Percentiles rank a stretch among this genome's conserved stretches.
Evolutionary conservation across 257 asterid species (phyloP).

Genomic region (Handroanthus guayacan): DNA sequence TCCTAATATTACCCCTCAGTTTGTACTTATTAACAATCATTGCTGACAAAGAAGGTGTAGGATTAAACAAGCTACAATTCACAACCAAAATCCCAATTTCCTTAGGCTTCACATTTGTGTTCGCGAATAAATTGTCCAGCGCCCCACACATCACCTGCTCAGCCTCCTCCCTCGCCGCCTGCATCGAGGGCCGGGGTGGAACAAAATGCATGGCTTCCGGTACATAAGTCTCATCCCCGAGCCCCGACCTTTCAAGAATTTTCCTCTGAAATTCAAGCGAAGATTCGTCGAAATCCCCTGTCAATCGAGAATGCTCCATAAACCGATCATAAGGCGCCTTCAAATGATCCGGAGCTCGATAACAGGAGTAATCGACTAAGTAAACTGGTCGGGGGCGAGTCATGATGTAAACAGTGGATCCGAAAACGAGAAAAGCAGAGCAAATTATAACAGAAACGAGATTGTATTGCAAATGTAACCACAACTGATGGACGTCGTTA

Average conservation of each 20-base stretch:
- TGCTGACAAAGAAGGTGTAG: constrained; percentile 73
- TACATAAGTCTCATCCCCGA: constrained; percentile 74
- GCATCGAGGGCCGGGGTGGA: constrained; percentile 78
- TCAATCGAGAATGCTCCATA: constrained; percentile 63
- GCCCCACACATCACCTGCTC: constrained; percentile 80
- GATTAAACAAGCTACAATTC: constrained; percentile 77
- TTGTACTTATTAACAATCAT: constrained; percentile 81
- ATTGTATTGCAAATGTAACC: constrained; percentile 74
- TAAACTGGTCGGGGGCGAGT: constrained; percentile 78
- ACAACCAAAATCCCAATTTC: constrained; percentile 77
- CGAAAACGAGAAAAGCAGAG: constrained; percentile 67
- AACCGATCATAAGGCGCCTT: constrained; percentile 59
- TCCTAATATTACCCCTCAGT: constrained; percentile 77
- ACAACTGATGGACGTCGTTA: constrained; percentile 66
- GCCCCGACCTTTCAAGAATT: constrained; percentile 79
- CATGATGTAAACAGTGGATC: constrained; percentile 77
- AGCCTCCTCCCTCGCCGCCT: constrained; percentile 83
- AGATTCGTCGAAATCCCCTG: constrained; percentile 68
- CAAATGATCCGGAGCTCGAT: constrained; percentile 57
- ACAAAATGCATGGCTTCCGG: constrained; percentile 76
- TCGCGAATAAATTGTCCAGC: constrained; percentile 64
- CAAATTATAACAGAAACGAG: constrained; percentile 67
- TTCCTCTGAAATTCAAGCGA: constrained; percentile 78
- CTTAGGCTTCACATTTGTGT: constrained; percentile 62
- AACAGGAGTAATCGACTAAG: constrained; percentile 74